Base-by-base conservation (phyloP, 2,329 filamentous ascomycete species). In the Fusarium bulbicola region DNA sequence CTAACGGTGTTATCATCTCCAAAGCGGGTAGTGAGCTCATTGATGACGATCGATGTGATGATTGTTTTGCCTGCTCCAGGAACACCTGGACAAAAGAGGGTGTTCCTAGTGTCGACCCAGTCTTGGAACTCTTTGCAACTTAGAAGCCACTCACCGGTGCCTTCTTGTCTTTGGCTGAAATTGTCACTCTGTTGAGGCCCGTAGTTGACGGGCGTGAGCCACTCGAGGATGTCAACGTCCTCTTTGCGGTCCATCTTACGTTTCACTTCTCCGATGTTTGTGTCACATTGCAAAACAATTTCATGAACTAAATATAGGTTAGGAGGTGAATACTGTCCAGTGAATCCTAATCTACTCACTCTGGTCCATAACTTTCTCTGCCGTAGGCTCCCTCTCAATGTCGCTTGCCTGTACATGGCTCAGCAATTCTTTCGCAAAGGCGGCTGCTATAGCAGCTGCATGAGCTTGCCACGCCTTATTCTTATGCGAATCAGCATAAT, bases 321-420 rank as follows among this genome's bases (percentile, higher is more conserved):
- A 28, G 13, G 3, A 21, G 20, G 4, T 28, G 3, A 3, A 0
- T 21, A 15, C 3, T 5, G 6, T 28, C 0, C 7, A 14, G 0
- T 26, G 0, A 13, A 13, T 8, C 12, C 13, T 20, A 2, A 14
- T 28, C 7, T 20, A 30, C 45, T 47, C 26, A 47, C 45, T 28
- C 1, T 16, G 20, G 4, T 3, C 4, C 26, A 47, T 1, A 15
- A 47, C 0, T 0, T 30, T 7, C 26, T 47, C 1, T 21, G 9
- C 45, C 0, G 45, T 47, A 10, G 45, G 20, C 20, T 47, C 45
- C 9, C 13, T 3, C 9, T 20, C 20, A 21, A 28, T 4, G 1
- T 47, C 45, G 13, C 20, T 47, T 30, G 26, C 13, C 6, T 47
- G 26, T 8, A 30, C 45, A 0, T 47, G 26, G 13, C 6, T 9